A percentile compares a stretch with the other conserved stretches of the same genome.
Evolutionary conservation across 1,139 yeast species (phyloP).

Genomic region (Kodamaea suecica): DNA sequence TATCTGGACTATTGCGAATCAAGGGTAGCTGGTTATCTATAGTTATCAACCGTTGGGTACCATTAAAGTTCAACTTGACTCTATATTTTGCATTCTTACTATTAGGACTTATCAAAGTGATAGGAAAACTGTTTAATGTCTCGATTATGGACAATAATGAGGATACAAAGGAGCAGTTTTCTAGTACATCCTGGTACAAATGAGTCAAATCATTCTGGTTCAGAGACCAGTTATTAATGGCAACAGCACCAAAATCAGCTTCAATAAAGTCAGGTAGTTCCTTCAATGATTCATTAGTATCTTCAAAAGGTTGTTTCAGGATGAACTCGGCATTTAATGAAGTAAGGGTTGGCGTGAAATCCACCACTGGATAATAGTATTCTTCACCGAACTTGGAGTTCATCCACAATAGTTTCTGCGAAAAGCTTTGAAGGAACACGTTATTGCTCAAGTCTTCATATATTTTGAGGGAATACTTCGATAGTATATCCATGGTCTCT

Average conservation of each 20-base stretch:
- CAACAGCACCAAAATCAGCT: slow-evolving; percentile 16
- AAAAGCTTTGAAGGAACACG: slow-evolving; percentile 6
- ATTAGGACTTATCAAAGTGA: slow-evolving; percentile 28
- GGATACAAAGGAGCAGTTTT: slow-evolving; percentile 79
- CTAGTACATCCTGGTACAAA: slow-evolving; percentile 53
- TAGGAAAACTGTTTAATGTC: slow-evolving; percentile 14
- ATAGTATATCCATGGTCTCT: slow-evolving; percentile 13
- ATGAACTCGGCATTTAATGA: slow-evolving; percentile 14
- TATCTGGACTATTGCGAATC: slow-evolving; percentile 14
- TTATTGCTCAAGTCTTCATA: slow-evolving; percentile 18
- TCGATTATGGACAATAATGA: slow-evolving; percentile 48
- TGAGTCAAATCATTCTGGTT: slow-evolving; percentile 18
- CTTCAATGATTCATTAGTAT: slow-evolving; percentile 11
- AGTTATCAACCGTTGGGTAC: slow-evolving; percentile 49
- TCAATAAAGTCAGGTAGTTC: slow-evolving; percentile 22
- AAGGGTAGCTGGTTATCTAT: slow-evolving; percentile 48
- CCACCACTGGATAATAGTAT: slow-evolving; percentile 37
- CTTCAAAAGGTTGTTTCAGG: slow-evolving; percentile 7
- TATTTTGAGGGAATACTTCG: slow-evolving; percentile 20
- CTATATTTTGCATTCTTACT: slow-evolving; percentile 30
- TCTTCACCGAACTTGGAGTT: slow-evolving; percentile 33
- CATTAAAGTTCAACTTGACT: slow-evolving; percentile 50
- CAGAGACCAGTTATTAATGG: slow-evolving; percentile 18
- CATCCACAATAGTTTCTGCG: slow-evolving; percentile 42
- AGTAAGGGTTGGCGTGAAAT: slow-evolving; percentile 15